These are phyloP conservation scores for Kockiozyma suomiensis DNA, from an alignment of 805 yeast species.

Conservation along the genomic window DNA sequence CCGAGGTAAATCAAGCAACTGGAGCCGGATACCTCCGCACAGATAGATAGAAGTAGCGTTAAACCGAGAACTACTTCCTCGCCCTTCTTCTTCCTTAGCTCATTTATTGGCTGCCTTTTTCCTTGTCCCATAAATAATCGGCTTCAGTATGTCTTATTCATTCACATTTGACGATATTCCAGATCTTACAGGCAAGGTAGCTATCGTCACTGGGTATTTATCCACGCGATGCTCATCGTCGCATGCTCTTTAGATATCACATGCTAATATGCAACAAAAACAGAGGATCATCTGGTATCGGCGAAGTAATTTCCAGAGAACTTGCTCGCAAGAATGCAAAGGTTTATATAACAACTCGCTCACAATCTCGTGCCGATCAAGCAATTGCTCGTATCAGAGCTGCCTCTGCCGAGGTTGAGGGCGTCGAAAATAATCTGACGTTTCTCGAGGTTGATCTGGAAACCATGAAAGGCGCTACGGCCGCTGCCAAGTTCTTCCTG, in stretches of 20 bases:
- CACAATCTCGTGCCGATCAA: slow-evolving; percentile 18
- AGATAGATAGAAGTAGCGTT: too few relatives aligned
- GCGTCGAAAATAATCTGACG: slow-evolving; percentile 16
- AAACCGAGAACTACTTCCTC: too few relatives aligned
- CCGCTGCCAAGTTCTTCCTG: slow-evolving; percentile 43
- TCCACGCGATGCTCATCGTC: too few relatives aligned
- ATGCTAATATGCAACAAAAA: not conserved
- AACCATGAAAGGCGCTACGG: slow-evolving; percentile 23
- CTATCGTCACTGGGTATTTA: slow-evolving; percentile 29
- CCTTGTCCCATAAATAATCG: too few relatives aligned
- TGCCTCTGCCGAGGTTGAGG: slow-evolving; percentile 1
- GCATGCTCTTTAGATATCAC: not conserved
- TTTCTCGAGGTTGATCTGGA: slow-evolving; percentile 29
- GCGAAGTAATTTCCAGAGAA: slow-evolving; percentile 28
- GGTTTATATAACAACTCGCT: slow-evolving; percentile 28
- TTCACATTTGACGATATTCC: slow-evolving; percentile 28
- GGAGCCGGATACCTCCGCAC: too few relatives aligned
- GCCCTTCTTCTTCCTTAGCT: too few relatives aligned
- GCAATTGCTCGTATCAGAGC: slow-evolving; percentile 28
- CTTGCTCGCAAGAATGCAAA: slow-evolving; percentile 30
- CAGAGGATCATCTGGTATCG: slow-evolving; percentile 33
- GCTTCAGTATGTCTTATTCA: not conserved
- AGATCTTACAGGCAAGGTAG: slow-evolving; percentile 26
- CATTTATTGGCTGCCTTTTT: too few relatives aligned
- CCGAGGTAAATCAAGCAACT: too few relatives aligned